Conservation (phyloP, 1,284 basidiomycete species). For the Sphagnurus paluster region DNA sequence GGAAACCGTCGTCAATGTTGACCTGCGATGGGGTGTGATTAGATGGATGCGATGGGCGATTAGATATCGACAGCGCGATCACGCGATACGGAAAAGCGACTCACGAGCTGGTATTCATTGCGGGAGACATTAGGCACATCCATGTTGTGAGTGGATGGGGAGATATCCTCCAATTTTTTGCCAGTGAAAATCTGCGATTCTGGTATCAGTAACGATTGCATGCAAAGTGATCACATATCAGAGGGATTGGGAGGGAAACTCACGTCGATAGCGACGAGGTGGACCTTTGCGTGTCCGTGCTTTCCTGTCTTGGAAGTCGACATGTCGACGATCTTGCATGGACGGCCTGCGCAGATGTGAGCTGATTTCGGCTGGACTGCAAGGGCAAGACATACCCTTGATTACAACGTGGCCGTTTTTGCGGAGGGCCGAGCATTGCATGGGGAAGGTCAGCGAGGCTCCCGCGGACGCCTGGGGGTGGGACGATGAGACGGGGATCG, state of each 20-base stretch:
- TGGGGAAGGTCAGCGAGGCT: constrained; percentile 88
- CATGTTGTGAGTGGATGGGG: constrained; percentile 98
- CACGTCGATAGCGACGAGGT: constrained; percentile 96
- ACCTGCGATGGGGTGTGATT: constrained; percentile 43
- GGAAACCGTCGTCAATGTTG: constrained; percentile 88
- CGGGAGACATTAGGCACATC: constrained; percentile 95
- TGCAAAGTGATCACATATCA: constrained; percentile 5
- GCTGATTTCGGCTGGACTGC: not conserved
- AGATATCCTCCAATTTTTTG: constrained; percentile 98
- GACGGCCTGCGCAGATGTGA: constrained; percentile 59
- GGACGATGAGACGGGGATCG: constrained; percentile 17
- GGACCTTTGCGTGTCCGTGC: constrained; percentile 99
- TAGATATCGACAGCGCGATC: constrained; percentile 6
- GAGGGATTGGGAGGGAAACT: constrained; percentile 32
- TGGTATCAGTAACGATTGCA: not conserved
- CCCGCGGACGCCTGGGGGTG: constrained; percentile 65
- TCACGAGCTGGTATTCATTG: constrained; percentile 90
- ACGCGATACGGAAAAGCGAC: constrained; percentile 23
- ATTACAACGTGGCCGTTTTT: constrained; percentile 97
- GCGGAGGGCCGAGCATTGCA: constrained; percentile 97
- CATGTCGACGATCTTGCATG: constrained; percentile 99
- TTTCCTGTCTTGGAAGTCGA: constrained; percentile 99
- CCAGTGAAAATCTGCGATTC: constrained; percentile 97
- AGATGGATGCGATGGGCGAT: constrained; percentile 16
- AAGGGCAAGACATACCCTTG: constrained; percentile 57